phyloP scores from a whole-genome alignment of 2,329 filamentous ascomycete species.

The Cercospora brassicicola region DNA sequence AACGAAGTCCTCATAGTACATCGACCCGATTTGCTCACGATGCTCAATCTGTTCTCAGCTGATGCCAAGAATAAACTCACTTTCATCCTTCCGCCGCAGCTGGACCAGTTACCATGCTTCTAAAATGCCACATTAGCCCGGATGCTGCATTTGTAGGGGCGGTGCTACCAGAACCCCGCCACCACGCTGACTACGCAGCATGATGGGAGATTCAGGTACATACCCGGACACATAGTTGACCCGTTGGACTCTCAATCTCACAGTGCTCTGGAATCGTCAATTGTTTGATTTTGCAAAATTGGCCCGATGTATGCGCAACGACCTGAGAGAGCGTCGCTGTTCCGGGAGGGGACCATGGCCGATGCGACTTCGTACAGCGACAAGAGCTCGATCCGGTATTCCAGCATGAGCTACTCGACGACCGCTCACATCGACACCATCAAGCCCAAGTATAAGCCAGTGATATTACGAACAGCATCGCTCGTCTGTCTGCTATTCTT shows the following conservation, averaged over 20 bases:
- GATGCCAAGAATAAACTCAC: neutral
- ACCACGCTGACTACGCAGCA: neutral
- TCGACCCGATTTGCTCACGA: neutral
- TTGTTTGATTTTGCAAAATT: neutral
- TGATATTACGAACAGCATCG: slow-evolving; percentile 19
- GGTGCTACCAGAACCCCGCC: neutral
- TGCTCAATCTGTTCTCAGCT: neutral
- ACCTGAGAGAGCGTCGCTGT: neutral
- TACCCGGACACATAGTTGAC: neutral
- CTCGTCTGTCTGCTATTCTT: slow-evolving; percentile 18
- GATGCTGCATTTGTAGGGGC: neutral
- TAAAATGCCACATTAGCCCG: neutral
- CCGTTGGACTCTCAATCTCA: neutral
- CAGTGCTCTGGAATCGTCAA: neutral
- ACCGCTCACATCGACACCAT: neutral
- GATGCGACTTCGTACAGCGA: neutral
- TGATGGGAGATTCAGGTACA: neutral
- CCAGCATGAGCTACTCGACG: neutral
- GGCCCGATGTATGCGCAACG: neutral
- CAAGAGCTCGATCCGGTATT: neutral
- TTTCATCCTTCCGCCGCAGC: neutral
- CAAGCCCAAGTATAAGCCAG: slow-evolving; percentile 23
- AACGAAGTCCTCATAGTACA: neutral
- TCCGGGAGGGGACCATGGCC: neutral
- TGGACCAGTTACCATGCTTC: neutral